Conservation (phyloP, 2,329 filamentous ascomycete species). For the Volutella citrinella region DNA sequence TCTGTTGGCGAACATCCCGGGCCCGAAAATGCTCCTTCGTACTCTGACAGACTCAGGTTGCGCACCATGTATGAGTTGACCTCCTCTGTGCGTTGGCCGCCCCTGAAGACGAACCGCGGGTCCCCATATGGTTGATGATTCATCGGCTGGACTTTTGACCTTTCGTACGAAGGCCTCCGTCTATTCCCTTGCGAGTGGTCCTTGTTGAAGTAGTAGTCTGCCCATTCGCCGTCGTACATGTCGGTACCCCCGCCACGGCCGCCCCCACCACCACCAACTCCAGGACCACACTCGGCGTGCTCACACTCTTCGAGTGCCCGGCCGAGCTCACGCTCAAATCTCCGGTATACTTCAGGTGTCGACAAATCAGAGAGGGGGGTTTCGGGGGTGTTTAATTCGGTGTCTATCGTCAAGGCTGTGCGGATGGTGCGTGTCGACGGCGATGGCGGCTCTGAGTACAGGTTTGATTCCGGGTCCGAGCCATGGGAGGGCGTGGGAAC, state of each 20-base stretch:
- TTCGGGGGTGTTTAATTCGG: slow-evolving; percentile 7
- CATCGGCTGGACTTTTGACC: slow-evolving; percentile 5
- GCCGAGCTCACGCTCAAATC: slow-evolving; percentile 15
- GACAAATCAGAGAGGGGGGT: slow-evolving; percentile 20
- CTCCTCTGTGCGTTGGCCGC: not conserved
- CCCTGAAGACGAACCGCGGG: not conserved
- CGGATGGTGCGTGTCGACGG: slow-evolving; percentile 9
- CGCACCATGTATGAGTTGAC: slow-evolving; percentile 7
- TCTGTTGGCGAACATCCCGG: too few species aligned
- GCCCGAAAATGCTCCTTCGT: slow-evolving; percentile 16
- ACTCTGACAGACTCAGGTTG: slow-evolving; percentile 16
- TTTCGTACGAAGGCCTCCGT: slow-evolving; percentile 5
- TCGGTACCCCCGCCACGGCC: slow-evolving; percentile 9
- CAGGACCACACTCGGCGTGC: not conserved
- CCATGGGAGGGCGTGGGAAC: slow-evolving; percentile 3
- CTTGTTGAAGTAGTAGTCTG: slow-evolving; percentile 31
- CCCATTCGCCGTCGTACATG: slow-evolving; percentile 27
- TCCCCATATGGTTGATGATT: slow-evolving; percentile 12
- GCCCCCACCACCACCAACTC: slow-evolving; percentile 9
- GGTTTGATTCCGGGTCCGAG: slow-evolving; percentile 17
- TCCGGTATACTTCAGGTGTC: slow-evolving; percentile 20
- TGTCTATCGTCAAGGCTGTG: slow-evolving; percentile 7
- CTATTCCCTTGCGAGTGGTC: slow-evolving; percentile 14
- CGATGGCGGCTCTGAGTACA: slow-evolving; percentile 13
- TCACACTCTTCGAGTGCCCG: slow-evolving; percentile 2